Base-by-base conservation (phyloP, 495 filamentous ascomycete genomes). In the Penicillium ochrochloron region DNA sequence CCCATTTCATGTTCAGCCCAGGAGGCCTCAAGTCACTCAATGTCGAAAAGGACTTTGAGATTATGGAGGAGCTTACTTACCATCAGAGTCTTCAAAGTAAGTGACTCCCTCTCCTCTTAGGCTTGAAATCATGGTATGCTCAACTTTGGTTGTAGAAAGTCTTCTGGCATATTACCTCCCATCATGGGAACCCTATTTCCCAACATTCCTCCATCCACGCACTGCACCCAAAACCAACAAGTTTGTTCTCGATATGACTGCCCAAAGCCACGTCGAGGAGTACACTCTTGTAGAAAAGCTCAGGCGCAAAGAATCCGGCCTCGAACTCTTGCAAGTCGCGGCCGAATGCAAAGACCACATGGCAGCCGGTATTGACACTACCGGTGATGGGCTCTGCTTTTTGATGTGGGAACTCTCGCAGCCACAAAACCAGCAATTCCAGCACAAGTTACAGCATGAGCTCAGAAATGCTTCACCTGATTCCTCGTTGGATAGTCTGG, bases 301-400 rank as follows among this genome's bases (percentile, higher is more conserved):
- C 42, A 68, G 66, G 6, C 74, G 71, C 23, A 73, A 78, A 53
- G 66, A 67, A 27, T 74, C 75, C 9, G 56, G 58, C 1, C 67
- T 79, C 3, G 57, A 66, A 0, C 51, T 59, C 12, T 67, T 72
- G 15, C 70, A 77, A 59, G 66, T 76, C 1, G 80, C 79, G 0
- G 79, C 80, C 15, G 82, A 84, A 74, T 82, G 78, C 68, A 81
- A 76, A 63, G 79, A 82, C 41, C 78, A 82, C 56, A 75, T 76
- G 76, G 85, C 81, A 0, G 88, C 88, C 0, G 88, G 88, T 1
- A 89, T 89, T 61, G 88, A 89, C 64, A 90, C 88, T 3, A 89
- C 87, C 0, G 87, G 87, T 34, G 87, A 89, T 67, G 84, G 81
- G 0, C 73, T 90, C 0, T 88, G 85, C 62, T 88, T 90, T 61